Evolutionary conservation across 108 stramenopile genomes (phyloP).

Genomic region (Seminavis robusta): DNA sequence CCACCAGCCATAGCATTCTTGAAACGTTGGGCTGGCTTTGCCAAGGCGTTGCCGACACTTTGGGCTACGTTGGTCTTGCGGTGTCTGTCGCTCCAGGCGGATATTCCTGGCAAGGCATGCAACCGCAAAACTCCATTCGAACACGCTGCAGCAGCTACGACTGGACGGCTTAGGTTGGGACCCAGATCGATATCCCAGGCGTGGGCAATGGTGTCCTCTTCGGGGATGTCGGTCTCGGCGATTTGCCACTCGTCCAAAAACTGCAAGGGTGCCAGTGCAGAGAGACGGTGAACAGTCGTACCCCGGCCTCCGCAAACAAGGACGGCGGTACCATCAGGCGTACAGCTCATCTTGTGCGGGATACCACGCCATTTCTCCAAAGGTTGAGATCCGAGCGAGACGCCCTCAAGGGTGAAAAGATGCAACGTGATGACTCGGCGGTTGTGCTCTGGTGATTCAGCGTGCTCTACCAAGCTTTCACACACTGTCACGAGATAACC

Average conservation of each 20-base stretch:
- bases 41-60: slow-evolving; percentile 67
- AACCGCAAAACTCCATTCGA: slow-evolving; percentile 76
- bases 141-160: slow-evolving; percentile 81
- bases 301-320: slow-evolving; percentile 76
- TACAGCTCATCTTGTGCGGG: slow-evolving; percentile 65
- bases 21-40: slow-evolving; percentile 66
- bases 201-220: slow-evolving; percentile 14
- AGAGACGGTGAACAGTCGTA: slow-evolving; percentile 73
- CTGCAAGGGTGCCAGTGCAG: slow-evolving; percentile 64
- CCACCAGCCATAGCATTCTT: slow-evolving; percentile 75
- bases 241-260: slow-evolving; percentile 83
- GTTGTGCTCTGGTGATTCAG: slow-evolving; percentile 3
- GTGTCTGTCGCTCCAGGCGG: slow-evolving; percentile 70
- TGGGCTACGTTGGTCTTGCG: slow-evolving; percentile 27
- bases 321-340: slow-evolving; percentile 80
- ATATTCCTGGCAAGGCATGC: slow-evolving; percentile 84
- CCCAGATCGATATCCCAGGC: slow-evolving; percentile 85
- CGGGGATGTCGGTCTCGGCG: slow-evolving; percentile 44
- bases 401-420: slow-evolving; percentile 77
- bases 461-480: slow-evolving; percentile 32
- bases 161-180: slow-evolving; percentile 78
- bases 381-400: slow-evolving; percentile 61
- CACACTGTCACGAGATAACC: slow-evolving; percentile 84
- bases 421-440: slow-evolving; percentile 71
- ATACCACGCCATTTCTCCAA: slow-evolving; percentile 61